phyloP scores from a whole-genome alignment of 2,329 filamentous ascomycete genomes.

The Niveomyces coronatus region DNA sequence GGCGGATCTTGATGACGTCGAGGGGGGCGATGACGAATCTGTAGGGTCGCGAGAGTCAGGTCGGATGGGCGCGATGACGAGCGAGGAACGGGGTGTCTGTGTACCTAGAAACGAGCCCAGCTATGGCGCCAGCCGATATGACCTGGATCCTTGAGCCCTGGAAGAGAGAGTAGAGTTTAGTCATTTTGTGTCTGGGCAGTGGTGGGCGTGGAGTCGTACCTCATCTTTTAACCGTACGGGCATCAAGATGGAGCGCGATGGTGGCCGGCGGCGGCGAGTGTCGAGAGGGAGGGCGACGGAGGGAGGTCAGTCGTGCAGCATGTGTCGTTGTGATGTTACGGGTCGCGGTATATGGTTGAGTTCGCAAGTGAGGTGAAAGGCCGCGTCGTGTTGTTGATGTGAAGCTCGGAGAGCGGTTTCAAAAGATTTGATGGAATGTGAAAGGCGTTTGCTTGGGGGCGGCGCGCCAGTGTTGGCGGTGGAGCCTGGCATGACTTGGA shows the following conservation, averaged over 20 bases:
- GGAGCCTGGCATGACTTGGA: no score
- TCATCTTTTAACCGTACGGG: slow-evolving; percentile 48
- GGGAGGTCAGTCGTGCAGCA: no score
- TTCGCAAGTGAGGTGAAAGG: no score
- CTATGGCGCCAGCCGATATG: slow-evolving; percentile 46
- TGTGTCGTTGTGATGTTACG: not conserved
- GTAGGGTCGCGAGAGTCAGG: slow-evolving; percentile 4
- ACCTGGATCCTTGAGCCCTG: slow-evolving; percentile 48
- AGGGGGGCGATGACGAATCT: slow-evolving; percentile 92
- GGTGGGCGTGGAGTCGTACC: slow-evolving; percentile 23
- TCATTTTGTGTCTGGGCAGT: not conserved
- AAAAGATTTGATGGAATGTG: no score
- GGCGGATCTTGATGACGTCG: slow-evolving; percentile 95
- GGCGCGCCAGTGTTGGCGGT: no score
- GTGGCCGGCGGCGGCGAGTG: not conserved
- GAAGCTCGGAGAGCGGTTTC: no score
- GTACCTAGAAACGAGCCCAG: slow-evolving; percentile 81
- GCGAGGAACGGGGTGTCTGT: slow-evolving; percentile 5
- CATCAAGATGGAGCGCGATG: slow-evolving; percentile 24
- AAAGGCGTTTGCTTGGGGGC: no score
- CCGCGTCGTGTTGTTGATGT: not conserved
- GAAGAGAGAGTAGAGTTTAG: not conserved
- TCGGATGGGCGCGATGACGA: slow-evolving; percentile 10
- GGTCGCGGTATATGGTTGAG: no score
- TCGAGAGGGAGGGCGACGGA: not conserved